These are phyloP conservation scores for Picea engelmannii DNA, from an alignment of 83 land plant species.

Conservation along the genomic window DNA sequence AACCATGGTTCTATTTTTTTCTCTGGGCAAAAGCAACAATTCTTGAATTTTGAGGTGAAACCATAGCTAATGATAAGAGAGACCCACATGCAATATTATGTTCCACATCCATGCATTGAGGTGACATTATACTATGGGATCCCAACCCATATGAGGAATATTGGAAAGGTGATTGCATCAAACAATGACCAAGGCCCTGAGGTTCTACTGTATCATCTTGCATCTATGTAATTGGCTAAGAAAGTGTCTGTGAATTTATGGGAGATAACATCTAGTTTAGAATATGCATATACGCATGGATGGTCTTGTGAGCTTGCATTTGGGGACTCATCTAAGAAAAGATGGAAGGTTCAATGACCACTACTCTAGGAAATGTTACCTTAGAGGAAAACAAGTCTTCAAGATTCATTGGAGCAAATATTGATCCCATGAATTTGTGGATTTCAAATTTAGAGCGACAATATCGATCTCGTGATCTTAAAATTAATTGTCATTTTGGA, in stretches of 20 bases:
- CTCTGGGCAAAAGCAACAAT: constrained; percentile 32
- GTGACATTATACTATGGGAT: constrained; percentile 31
- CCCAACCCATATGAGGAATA: constrained; percentile 6
- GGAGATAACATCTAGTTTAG: constrained; percentile 53
- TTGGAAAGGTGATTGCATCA: constrained; percentile 50
- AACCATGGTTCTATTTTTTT: constrained; percentile 56
- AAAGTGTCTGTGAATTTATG: constrained; percentile 44
- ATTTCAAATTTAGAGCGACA: too few relatives aligned
- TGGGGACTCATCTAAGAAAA: constrained; percentile 25
- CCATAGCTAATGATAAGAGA: constrained; percentile 37
- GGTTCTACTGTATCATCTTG: constrained; percentile 14
- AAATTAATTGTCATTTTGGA: too few relatives aligned
- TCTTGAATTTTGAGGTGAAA: constrained; percentile 8
- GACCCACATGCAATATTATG: constrained; percentile 22
- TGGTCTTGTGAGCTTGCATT: constrained; percentile 28
- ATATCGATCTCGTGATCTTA: too few relatives aligned
- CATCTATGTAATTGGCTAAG: constrained; percentile 16
- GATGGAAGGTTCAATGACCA: constrained; percentile 25
- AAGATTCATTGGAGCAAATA: constrained; percentile 51
- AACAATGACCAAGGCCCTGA: constrained; percentile 29
- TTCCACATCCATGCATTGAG: constrained; percentile 39
- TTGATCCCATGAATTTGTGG: constrained; percentile 20
- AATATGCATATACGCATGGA: constrained; percentile 41
- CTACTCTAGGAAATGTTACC: constrained; percentile 48
- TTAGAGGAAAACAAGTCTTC: constrained; percentile 73